Conservation (phyloP, 768 basidiomycete genomes). For the Auricularia auricula-judae region DNA sequence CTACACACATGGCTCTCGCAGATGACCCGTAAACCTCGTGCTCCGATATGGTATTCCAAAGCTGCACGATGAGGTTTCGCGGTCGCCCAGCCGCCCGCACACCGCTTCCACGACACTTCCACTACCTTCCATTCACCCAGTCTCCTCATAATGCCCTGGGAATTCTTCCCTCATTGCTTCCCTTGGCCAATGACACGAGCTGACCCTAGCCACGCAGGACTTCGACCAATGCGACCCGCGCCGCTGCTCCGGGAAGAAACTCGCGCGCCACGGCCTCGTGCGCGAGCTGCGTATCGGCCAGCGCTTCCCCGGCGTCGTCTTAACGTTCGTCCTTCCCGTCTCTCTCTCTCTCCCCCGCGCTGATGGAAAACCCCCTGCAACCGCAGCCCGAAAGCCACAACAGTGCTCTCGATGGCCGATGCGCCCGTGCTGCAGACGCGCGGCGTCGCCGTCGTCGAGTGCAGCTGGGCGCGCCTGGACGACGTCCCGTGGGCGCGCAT, state of each 20-base stretch:
- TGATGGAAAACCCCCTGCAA: constrained; percentile 1
- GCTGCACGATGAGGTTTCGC: too few relatives aligned
- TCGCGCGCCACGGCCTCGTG: constrained; percentile 76
- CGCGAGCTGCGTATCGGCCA: constrained; percentile 73
- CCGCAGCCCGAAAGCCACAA: constrained; percentile 69
- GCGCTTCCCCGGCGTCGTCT: constrained; percentile 82
- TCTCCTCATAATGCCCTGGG: too few relatives aligned
- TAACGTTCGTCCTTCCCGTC: constrained; percentile 56
- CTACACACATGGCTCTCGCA: too few relatives aligned
- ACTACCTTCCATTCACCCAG: too few relatives aligned
- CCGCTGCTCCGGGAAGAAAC: constrained; percentile 79
- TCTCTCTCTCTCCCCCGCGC: background rate
- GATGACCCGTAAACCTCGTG: too few relatives aligned
- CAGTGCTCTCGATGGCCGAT: constrained; percentile 73
- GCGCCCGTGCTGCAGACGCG: constrained; percentile 58
- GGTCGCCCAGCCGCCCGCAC: too few relatives aligned
- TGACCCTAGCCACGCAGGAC: constrained; percentile 45
- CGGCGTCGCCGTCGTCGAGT: constrained; percentile 96
- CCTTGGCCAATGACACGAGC: background rate
- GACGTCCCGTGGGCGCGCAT: constrained; percentile 95
- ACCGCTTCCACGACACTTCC: too few relatives aligned
- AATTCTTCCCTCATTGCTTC: too few relatives aligned
- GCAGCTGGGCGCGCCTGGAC: constrained; percentile 92
- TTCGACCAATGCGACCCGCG: constrained; percentile 97
- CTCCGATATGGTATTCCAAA: too few relatives aligned